Conservation (phyloP, 2,329 filamentous ascomycete species). For the Madurella mycetomatis region DNA sequence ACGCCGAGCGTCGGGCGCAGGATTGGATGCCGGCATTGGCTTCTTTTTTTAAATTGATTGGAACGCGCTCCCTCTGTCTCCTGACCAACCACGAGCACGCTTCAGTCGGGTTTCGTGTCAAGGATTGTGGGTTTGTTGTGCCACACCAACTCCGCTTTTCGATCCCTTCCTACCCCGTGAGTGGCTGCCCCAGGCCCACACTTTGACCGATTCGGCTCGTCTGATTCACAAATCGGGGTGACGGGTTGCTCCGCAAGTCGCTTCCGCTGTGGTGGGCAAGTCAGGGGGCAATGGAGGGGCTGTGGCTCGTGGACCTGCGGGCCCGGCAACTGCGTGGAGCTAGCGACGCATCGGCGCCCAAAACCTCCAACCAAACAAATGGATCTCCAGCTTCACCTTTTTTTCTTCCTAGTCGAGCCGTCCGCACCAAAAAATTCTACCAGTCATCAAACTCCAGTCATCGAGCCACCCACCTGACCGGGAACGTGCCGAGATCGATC, state of each 20-base stretch:
- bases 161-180: constrained; percentile 1
- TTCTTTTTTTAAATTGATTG: constrained; percentile 28
- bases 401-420: constrained; percentile 12
- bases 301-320: constrained; percentile 16
- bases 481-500: not conserved
- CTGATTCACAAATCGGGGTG: constrained; percentile 20
- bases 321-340: constrained; percentile 24
- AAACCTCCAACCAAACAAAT: constrained; percentile 24
- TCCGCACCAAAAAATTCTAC: constrained; percentile 16
- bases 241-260: constrained; percentile 19
- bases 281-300: constrained; percentile 16
- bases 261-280: constrained; percentile 5
- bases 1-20: constrained; percentile 14
- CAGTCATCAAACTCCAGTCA: constrained; percentile 11
- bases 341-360: constrained; percentile 27
- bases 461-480: constrained; percentile 6
- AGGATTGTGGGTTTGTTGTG: constrained; percentile 15
- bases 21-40: constrained; percentile 20
- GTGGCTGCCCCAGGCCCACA: constrained; percentile 4
- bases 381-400: constrained; percentile 16
- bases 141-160: constrained; percentile 15
- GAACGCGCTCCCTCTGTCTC: constrained; percentile 24
- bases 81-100: constrained; percentile 27
- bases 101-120: constrained; percentile 25
- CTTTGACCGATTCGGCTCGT: constrained; percentile 6